Evolutionary conservation across 495 filamentous ascomycete genomes (phyloP), one percentile per base, ranked within the genome.

Genomic region (Penicillium odoratum): DNA sequence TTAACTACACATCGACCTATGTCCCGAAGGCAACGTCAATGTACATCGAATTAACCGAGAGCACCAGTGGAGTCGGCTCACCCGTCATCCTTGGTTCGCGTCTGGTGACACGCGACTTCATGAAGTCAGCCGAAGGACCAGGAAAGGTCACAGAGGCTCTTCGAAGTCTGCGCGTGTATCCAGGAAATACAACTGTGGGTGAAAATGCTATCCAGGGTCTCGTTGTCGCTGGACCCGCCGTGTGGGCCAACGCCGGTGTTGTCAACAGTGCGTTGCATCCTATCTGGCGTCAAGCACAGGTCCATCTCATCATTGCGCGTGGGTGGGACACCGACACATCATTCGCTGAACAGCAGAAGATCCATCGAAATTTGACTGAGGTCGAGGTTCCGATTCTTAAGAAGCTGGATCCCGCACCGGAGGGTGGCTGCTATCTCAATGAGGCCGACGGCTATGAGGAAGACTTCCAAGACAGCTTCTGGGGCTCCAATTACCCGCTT

Each of bases 381-480:
- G 64, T 70, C 6, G 65, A 74, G 11, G 75, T 79, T 6, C 64
- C 71, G 5, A 68, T 77, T 29, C 65, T 81, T 3, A 73, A 76
- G 30, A 70, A 72, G 6, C 57, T 83, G 11, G 69, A 72, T 34
- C 48, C 48, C 5, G 66, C 66, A 3, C 50, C 61, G 44, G 52
- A 46, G 15, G 70, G 70, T 66, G 81, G 80, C 5, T 66, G 76
- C 0, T 83, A 83, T 58, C 40, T 75, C 55, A 83, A 83, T 42
- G 81, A 83, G 63, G 79, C 73, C 0, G 74, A 82, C 59, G 58
- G 69, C 1, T 72, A 77, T 56, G 79, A 81, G 51, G 52, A 64
- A 30, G 67, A 66, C 11, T 81, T 80, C 61, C 78, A 78, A 55
- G 31, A 67, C 15, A 74, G 74, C 4, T 83, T 80, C 63, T 83